Evolutionary conservation across 495 filamentous ascomycete genomes (phyloP).

Genomic region (Trichoderma reesei): DNA sequence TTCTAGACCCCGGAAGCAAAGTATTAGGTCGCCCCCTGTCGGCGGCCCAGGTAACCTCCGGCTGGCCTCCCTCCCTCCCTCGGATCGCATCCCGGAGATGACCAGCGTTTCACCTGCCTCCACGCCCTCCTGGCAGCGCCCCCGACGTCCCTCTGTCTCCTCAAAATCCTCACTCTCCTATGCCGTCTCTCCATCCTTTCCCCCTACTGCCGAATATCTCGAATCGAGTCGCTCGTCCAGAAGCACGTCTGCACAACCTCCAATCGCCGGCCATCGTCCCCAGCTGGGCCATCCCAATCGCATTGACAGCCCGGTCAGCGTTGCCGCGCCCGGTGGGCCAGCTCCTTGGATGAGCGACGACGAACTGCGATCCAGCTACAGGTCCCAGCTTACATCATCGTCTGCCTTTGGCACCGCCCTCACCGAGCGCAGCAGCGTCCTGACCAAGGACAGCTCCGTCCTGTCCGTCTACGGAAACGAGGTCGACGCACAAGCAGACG

Average conservation of each 20-base stretch:
- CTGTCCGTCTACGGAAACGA: constrained; percentile 44
- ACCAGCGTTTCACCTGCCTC: constrained; percentile 11
- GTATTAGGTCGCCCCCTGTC: constrained; percentile 30
- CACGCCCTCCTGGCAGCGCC: constrained; percentile 25
- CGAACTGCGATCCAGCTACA: constrained; percentile 59
- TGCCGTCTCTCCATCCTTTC: constrained; percentile 3
- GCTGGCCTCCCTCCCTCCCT: constrained; percentile 17
- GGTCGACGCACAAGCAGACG: constrained; percentile 37
- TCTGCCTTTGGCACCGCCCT: constrained; percentile 57
- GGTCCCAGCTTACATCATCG: constrained; percentile 56
- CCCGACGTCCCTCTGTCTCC: constrained; percentile 34
- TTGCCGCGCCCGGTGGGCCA: constrained; percentile 29
- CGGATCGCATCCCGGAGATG: constrained; percentile 8
- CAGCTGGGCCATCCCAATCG: constrained; percentile 20
- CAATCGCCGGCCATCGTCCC: constrained; percentile 10
- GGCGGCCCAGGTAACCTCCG: constrained; percentile 27
- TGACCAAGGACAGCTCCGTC: constrained; percentile 70
- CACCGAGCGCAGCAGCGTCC: constrained; percentile 72
- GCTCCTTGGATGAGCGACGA: constrained; percentile 35
- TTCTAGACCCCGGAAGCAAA: constrained; percentile 40
- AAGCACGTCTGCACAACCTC: constrained; percentile 8
- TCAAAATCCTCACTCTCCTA: constrained; percentile 25
- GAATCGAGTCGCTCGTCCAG: constrained; percentile 4
- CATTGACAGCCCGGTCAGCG: constrained; percentile 20
- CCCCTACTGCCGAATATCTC: constrained; percentile 6